Conservation (phyloP, 2,329 filamentous ascomycete species). For the Aspergillus puulaauensis region DNA sequence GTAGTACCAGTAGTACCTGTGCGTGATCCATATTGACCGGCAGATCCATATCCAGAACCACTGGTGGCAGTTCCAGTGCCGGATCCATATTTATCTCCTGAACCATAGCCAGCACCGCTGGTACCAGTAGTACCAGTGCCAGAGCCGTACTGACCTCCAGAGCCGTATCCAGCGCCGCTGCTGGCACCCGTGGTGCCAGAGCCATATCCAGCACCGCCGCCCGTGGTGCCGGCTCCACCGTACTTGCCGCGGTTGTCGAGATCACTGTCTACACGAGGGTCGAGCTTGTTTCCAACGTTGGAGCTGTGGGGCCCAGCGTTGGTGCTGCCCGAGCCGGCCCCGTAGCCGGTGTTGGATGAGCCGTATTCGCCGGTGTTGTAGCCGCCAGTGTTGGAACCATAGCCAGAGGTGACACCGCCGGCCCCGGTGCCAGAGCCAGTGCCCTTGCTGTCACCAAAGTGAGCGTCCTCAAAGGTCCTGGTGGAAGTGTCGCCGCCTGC, state of each 20-base stretch:
- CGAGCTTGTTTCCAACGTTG: conserved; percentile 36
- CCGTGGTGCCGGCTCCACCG: conserved; percentile 10
- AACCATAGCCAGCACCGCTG: no score
- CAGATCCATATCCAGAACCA: no score
- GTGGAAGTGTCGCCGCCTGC: background rate
- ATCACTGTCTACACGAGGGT: conserved; percentile 29
- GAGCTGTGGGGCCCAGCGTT: conserved; percentile 18
- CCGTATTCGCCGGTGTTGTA: no score
- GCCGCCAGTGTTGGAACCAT: no score
- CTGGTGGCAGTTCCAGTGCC: no score
- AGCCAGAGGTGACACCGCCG: no score
- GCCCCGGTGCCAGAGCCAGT: background rate
- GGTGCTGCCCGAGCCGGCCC: background rate
- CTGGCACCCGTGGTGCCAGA: conserved; percentile 2
- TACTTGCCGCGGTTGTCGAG: conserved; percentile 21
- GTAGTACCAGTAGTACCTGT: background rate
- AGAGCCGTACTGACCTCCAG: background rate
- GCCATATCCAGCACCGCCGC: background rate
- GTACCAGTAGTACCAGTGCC: background rate
- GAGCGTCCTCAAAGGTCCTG: background rate
- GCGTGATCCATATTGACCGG: background rate
- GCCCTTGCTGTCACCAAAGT: background rate
- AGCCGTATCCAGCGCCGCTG: no score
- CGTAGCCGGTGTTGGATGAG: background rate
- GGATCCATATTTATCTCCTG: no score